Base-by-base conservation (phyloP, 2,329 filamentous ascomycete species). In the Clonostachys sp. region DNA sequence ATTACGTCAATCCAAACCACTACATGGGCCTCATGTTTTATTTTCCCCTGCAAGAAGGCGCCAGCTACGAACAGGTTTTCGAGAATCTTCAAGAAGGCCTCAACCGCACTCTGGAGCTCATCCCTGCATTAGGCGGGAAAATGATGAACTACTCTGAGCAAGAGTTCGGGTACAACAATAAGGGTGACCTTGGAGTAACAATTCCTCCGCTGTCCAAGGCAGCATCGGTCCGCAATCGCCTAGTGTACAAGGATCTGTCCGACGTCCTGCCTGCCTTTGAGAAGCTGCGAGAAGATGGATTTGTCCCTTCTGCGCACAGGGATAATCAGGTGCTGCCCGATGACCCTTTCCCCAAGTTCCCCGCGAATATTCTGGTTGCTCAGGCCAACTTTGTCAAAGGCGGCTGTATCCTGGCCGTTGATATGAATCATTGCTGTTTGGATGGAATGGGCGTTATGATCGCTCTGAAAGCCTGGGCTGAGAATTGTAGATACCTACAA, bases 111-210 rank as follows among this genome's bases (percentile, higher is more conserved):
- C 53, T 70, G 3, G 54, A 63, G 2, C 48, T 68, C 45, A 64
- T 70, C 12, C 65, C 67, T 6, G 63, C 56, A 13, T 58, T 71
- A 1, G 55, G 56, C 1, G 67, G 67, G 16, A 63, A 58, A 34
- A 55, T 71, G 44, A 67, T 66, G 51, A 39, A 49, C 34, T 50
- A 50, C 14, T 58, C 58, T 1, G 55, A 55, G 38, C 54, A 60
- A 3, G 57, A 61, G 35, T 53, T 59, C 33, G 57, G 55, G 5
- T 57, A 57, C 42, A 53, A 64, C 14, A 44, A 36, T 6, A 53
- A 53, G 30, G 55, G 56, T 10, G 53, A 59, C 10, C 45, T 57
- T 12, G 50, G 56, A 39, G 45, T 59, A 12, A 52, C 55, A 1
- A 50, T 59, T 5, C 56, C 57, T 12, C 51, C 55, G 12, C 30